Evolutionary conservation across 805 yeast genomes (phyloP), one percentile per base, ranked within the genome.

Genomic region (Soucietia sequanensis): DNA sequence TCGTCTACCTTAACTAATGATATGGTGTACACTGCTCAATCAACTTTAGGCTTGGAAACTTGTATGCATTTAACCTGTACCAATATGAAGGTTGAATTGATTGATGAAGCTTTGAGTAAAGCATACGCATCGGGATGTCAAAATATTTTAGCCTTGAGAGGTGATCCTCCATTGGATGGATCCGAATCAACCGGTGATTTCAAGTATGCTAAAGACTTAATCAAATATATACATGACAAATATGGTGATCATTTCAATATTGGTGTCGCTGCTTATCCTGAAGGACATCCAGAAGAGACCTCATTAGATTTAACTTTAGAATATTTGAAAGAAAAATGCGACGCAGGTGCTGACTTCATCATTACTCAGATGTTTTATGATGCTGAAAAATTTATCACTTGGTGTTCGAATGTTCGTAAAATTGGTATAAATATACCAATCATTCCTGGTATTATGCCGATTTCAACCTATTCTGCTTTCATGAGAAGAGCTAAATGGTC

Each of bases 31-130:
- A 88, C 95, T 3, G 78, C 97, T 1, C 95, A 90, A 48, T 80
- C 90, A 2, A 90, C 88, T 3, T 69, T 90, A 36, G 97, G 97
- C 6, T 68, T 91, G 41, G 98, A 91, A 53, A 91, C 98, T 0
- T 93, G 98, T 58, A 90, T 93, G 96, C 99, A 93, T 60, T 71
- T 93, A 62, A 93, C 99, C 2, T 93, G 99, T 55, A 89, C 97
- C 12, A 91, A 90, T 52, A 93, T 93, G 99, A 78, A 89, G 19
- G 69, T 80, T 19, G 77, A 75, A 26, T 68, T 82, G 44, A 84
- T 93, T 43, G 96, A 90, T 54, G 75, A 79, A 39, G 98, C 99
- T 4, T 72, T 91, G 46, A 73, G 79, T 39, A 80, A 80, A 40
- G 99, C 98, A 0, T 86, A 81, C 54, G 76, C 79, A 19, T 81